Conservation (phyloP, 2,329 filamentous ascomycete genomes). For the Cadophora luteo-olivacea region DNA sequence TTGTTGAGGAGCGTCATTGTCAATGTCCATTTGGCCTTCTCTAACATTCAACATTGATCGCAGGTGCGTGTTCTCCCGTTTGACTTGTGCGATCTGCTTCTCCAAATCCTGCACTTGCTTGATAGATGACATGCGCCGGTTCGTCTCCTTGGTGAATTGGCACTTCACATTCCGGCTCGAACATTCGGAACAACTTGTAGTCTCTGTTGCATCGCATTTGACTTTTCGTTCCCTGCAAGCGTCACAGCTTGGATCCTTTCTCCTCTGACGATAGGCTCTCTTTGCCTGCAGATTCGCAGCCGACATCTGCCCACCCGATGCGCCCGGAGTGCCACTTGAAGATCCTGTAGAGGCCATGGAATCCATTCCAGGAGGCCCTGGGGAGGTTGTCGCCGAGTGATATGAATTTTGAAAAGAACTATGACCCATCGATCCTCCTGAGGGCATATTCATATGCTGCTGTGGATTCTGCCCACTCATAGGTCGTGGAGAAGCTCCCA, state of each 20-base stretch:
- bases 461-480: slow-evolving; percentile 54
- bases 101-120: slow-evolving; percentile 98
- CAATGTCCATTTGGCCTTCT: slow-evolving; percentile 53
- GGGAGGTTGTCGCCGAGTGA: slow-evolving; percentile 39
- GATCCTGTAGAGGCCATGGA: slow-evolving; percentile 66
- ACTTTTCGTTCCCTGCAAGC: slow-evolving; percentile 88
- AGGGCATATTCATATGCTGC: slow-evolving; percentile 60
- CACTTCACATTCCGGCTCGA: slow-evolving; percentile 96
- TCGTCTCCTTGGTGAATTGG: slow-evolving; percentile 99
- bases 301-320: slow-evolving; percentile 45
- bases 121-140: slow-evolving; percentile 97
- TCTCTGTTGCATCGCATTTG: slow-evolving; percentile 96
- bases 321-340: slow-evolving; percentile 59
- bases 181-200: slow-evolving; percentile 95
- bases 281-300: slow-evolving; percentile 72
- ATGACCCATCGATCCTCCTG: slow-evolving; percentile 50
- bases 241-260: slow-evolving; percentile 97
- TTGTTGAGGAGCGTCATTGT: slow-evolving; percentile 47
- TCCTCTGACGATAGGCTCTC: slow-evolving; percentile 88
- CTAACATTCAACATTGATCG: slow-evolving; percentile 63
- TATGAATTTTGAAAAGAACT: slow-evolving; percentile 42
- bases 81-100: slow-evolving; percentile 82
- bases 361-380: slow-evolving; percentile 57
- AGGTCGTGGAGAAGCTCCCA: slow-evolving; percentile 58
- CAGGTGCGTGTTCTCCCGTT: slow-evolving; percentile 79